Conservation (phyloP, 2,329 filamentous ascomycete genomes). For the Phaeosphaeriaceae sp. region DNA sequence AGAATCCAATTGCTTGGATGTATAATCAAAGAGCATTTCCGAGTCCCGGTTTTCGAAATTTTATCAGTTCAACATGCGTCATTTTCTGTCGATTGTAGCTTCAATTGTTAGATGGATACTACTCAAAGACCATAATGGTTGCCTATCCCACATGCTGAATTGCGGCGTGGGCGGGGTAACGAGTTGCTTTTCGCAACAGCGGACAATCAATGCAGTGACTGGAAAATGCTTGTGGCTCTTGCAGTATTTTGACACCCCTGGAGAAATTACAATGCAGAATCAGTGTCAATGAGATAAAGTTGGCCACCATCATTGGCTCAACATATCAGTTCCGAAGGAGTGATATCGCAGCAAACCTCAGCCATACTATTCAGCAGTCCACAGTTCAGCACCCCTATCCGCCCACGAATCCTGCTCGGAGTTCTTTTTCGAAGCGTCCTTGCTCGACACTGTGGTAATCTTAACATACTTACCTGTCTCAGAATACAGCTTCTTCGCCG, state of each 20-base stretch:
- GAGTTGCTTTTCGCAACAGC: neutral
- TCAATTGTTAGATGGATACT: neutral
- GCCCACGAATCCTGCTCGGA: slow-evolving; percentile 2
- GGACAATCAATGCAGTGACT: neutral
- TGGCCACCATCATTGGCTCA: neutral
- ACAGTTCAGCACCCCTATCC: slow-evolving; percentile 13
- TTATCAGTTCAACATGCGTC: neutral
- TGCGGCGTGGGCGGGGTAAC: neutral
- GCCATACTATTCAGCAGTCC: slow-evolving; percentile 11
- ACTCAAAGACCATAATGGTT: neutral
- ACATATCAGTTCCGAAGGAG: neutral
- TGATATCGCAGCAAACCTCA: neutral
- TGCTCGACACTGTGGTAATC: slow-evolving; percentile 15
- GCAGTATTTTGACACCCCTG: neutral
- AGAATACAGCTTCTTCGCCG: slow-evolving; percentile 13
- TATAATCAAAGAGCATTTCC: slow-evolving; percentile 8
- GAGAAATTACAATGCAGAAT: neutral
- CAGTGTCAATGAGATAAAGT: neutral
- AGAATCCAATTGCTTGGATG: slow-evolving; percentile 5
- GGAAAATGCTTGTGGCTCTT: neutral
- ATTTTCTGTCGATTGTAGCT: neutral
- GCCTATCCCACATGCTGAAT: neutral
- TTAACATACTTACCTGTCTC: slow-evolving; percentile 30
- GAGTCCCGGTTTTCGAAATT: neutral
- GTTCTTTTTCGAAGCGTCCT: neutral